These are phyloP conservation scores for Orbilia oligospora DNA, from an alignment of 2,329 filamentous ascomycete species.

Conservation along the genomic window DNA sequence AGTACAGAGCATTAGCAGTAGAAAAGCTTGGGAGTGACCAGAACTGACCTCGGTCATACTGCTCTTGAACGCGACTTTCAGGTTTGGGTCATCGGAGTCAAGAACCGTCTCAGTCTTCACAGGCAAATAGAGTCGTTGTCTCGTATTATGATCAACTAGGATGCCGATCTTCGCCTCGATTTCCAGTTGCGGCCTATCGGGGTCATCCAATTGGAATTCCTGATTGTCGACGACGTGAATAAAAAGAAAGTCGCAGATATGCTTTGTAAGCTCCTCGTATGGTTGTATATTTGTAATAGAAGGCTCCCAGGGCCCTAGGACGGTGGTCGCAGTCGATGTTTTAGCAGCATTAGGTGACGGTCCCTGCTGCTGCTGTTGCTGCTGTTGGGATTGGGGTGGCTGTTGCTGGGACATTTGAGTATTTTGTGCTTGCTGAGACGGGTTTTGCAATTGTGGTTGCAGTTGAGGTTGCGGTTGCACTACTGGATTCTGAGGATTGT, in stretches of 20 bases:
- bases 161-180: constrained; percentile 94
- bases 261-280: constrained; percentile 80
- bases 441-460: constrained; percentile 61
- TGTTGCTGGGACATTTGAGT: constrained; percentile 35
- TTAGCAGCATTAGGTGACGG: constrained; percentile 62
- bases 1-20: not conserved
- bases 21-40: not conserved
- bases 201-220: constrained; percentile 74
- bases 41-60: constrained; percentile 86
- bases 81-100: constrained; percentile 70
- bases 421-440: constrained; percentile 59
- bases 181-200: constrained; percentile 80
- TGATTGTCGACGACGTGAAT: constrained; percentile 77
- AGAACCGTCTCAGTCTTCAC: constrained; percentile 81
- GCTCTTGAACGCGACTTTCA: constrained; percentile 80
- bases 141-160: constrained; percentile 80
- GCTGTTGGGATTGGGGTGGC: constrained; percentile 65
- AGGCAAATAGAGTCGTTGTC: constrained; percentile 77
- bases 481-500: constrained; percentile 56
- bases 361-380: constrained; percentile 63
- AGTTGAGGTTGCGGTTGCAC: constrained; percentile 48
- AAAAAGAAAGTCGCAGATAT: constrained; percentile 86
- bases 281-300: constrained; percentile 80
- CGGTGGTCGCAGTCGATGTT: constrained; percentile 62
- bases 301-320: constrained; percentile 74